Percentiles rank a stretch among this genome's conserved stretches.
These are phyloP conservation scores for Pistacia atlantica DNA, from an alignment of 345 rosid species.

Conservation along the genomic window DNA sequence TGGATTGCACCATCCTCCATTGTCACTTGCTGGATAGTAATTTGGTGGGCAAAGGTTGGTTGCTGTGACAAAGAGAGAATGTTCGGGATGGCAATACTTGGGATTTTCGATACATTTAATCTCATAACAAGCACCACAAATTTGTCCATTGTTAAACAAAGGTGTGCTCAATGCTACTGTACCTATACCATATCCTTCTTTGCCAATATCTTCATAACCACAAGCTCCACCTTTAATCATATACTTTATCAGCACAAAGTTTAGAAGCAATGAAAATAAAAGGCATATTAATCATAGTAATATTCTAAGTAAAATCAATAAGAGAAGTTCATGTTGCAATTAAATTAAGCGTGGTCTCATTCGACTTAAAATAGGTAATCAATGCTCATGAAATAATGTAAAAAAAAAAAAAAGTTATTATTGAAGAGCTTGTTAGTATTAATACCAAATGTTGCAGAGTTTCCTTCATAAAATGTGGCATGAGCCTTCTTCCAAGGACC, in stretches of 20 bases:
- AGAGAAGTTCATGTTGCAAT: too few species aligned
- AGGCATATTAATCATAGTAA: too few species aligned
- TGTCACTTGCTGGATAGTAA: constrained; percentile 42
- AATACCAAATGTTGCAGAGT: constrained; percentile 43
- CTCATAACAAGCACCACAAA: constrained; percentile 60
- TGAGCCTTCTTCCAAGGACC: constrained; percentile 47
- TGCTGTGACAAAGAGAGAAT: constrained; percentile 61
- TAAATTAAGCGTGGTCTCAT: too few species aligned
- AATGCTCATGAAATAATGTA: too few species aligned
- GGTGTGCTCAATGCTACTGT: constrained; percentile 52
- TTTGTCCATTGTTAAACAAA: constrained; percentile 47
- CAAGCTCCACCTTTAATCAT: constrained; percentile 58
- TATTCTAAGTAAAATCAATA: too few species aligned
- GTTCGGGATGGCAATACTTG: constrained; percentile 53
- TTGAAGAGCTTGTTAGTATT: not conserved
- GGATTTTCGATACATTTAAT: constrained; percentile 39
- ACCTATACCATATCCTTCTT: constrained; percentile 41
- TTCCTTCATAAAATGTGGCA: constrained; percentile 62
- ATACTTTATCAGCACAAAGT: too few species aligned
- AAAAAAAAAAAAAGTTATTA: too few species aligned
- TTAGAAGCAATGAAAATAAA: too few species aligned
- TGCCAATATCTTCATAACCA: constrained; percentile 43
- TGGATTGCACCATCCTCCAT: constrained; percentile 81
- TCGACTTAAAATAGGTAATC: too few species aligned
- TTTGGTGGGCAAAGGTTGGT: constrained; percentile 87